Percentiles rank a stretch among this genome's conserved stretches.
phyloP scores from a whole-genome alignment of 208 protist genomes.

The Novymonas esmeraldas region DNA sequence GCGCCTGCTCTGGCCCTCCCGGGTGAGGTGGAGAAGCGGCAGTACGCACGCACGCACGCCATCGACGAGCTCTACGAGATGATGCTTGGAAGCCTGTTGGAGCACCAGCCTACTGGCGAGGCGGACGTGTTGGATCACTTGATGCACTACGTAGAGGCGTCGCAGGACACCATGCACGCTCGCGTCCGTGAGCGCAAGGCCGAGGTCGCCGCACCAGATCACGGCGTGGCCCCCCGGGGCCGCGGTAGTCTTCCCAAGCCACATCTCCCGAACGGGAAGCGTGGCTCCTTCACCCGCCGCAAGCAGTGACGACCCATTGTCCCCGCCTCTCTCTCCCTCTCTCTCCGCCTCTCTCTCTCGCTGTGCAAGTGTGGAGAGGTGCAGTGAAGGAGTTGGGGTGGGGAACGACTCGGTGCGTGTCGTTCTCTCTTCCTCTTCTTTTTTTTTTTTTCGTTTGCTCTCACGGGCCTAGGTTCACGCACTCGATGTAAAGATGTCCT shows the following conservation, averaged over 20 bases:
- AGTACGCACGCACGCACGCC: slow-evolving; percentile 46
- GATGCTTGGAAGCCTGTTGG: slow-evolving; percentile 53
- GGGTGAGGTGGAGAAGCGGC: slow-evolving; percentile 16
- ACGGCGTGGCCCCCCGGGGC: neutral
- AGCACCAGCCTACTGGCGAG: slow-evolving; percentile 41
- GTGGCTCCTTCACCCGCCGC: slow-evolving; percentile 11
- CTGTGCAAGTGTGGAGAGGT: neutral
- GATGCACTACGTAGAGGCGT: slow-evolving; percentile 52
- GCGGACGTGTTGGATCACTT: slow-evolving; percentile 57
- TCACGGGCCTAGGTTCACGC: too few relatives aligned
- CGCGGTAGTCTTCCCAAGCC: neutral
- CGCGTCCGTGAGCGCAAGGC: slow-evolving; percentile 17
- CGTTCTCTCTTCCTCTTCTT: neutral
- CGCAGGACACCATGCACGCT: slow-evolving; percentile 21
- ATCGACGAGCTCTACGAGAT: slow-evolving; percentile 72
- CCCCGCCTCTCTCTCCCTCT: neutral
- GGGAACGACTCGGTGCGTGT: too few relatives aligned
- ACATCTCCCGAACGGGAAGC: slow-evolving; percentile 23
- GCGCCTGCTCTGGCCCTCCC: neutral
- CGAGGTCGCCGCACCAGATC: neutral
- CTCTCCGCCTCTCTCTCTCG: neutral
- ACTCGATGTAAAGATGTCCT: too few relatives aligned
- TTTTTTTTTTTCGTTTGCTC: neutral
- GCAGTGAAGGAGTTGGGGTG: too few relatives aligned
- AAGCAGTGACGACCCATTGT: slow-evolving; percentile 9